These are phyloP conservation scores for Lachnellula occidentalis DNA, from an alignment of 2,329 filamentous ascomycete genomes.

Conservation along the genomic window DNA sequence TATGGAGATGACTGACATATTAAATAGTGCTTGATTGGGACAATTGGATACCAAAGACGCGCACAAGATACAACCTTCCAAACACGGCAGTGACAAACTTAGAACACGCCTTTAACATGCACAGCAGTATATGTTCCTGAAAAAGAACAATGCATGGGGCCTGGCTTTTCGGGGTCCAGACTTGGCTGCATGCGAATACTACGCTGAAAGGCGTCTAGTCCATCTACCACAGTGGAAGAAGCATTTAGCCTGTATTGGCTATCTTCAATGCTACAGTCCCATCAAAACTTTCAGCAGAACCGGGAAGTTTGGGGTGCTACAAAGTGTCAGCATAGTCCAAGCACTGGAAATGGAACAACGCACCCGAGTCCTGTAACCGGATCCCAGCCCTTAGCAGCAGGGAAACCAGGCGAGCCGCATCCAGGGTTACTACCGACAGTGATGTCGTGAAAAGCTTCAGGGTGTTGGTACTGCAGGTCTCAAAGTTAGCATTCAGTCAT, in stretches of 20 bases:
- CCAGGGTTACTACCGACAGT: slow-evolving; percentile 28
- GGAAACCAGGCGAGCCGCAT: slow-evolving; percentile 32
- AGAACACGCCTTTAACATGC: background rate
- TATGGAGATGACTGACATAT: background rate
- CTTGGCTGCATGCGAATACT: no score
- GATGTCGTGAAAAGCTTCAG: slow-evolving; percentile 32
- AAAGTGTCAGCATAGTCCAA: background rate
- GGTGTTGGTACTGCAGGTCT: slow-evolving; percentile 19
- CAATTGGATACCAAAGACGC: background rate
- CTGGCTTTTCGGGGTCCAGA: no score
- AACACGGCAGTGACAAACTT: background rate
- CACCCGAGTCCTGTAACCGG: slow-evolving; percentile 27
- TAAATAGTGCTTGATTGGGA: background rate
- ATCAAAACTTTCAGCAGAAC: slow-evolving; percentile 14
- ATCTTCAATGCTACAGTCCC: slow-evolving; percentile 1
- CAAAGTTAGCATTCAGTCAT: slow-evolving; percentile 14
- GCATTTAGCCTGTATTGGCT: no score
- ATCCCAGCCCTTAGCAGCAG: slow-evolving; percentile 30
- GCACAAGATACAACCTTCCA: background rate
- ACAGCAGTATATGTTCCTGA: background rate
- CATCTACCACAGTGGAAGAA: no score
- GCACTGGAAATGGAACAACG: background rate
- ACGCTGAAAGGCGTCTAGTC: no score
- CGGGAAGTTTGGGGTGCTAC: slow-evolving; percentile 21
- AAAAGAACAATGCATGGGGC: no score